Evolutionary conservation across 2,329 filamentous ascomycete species (phyloP).

Genomic region (Trichoderma semiorbis): DNA sequence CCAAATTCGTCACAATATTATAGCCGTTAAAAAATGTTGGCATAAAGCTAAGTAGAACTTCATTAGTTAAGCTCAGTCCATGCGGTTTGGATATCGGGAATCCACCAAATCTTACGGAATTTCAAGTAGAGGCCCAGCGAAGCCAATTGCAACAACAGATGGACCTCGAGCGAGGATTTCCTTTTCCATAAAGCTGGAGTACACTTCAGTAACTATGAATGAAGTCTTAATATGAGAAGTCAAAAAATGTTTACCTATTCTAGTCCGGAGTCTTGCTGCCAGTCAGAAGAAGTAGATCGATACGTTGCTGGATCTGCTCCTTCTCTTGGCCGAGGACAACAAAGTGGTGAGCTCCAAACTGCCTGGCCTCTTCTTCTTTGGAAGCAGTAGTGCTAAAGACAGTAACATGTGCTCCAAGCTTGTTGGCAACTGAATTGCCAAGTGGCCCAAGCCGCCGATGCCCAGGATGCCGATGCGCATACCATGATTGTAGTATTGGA

Average conservation of each 20-base stretch:
- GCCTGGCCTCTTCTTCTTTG: constrained; percentile 48
- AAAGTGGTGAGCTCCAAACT: constrained; percentile 33
- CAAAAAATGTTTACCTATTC: background rate
- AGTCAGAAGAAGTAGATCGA: background rate
- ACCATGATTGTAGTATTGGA: background rate
- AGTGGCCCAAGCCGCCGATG: constrained; percentile 43
- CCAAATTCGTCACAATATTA: background rate
- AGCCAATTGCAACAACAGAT: background rate
- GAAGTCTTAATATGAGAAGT: background rate
- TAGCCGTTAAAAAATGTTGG: background rate
- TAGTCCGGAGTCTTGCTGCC: background rate
- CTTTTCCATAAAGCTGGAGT: background rate
- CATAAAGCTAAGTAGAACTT: background rate
- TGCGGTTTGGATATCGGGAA: background rate
- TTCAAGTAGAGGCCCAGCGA: background rate
- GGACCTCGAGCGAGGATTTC: background rate
- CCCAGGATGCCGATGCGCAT: constrained; percentile 47
- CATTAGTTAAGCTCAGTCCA: background rate
- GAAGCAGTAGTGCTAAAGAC: constrained; percentile 30
- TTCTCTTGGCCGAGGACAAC: background rate
- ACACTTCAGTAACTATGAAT: background rate
- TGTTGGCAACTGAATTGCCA: constrained; percentile 42
- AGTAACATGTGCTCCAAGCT: constrained; percentile 40
- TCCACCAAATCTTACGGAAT: background rate
- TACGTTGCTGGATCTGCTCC: background rate